phyloP scores from a whole-genome alignment of 2,329 filamentous ascomycete genomes.

The Alternaria viburni region DNA sequence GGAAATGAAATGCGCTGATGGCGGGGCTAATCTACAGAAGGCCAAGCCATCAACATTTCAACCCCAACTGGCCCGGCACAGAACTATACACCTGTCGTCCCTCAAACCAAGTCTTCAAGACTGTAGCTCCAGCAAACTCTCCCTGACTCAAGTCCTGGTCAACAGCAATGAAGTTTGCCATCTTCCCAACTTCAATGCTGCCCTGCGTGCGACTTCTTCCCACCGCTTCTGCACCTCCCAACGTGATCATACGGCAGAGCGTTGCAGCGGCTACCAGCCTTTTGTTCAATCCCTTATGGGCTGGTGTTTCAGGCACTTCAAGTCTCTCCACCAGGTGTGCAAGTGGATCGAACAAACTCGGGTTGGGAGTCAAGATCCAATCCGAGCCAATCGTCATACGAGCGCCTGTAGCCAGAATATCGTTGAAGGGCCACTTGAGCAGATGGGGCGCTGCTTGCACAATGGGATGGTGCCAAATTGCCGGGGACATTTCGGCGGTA shows the following conservation, averaged over 20 bases:
- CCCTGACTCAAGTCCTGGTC: slow-evolving; percentile 38
- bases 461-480: slow-evolving; percentile 1
- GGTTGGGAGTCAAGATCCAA: slow-evolving; percentile 23
- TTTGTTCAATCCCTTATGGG: too few species aligned
- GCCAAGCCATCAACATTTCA: not conserved
- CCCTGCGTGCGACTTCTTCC: slow-evolving; percentile 32
- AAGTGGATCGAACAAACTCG: slow-evolving; percentile 17
- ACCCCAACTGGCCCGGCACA: not conserved
- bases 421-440: slow-evolving; percentile 38
- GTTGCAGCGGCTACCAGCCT: slow-evolving; percentile 5
- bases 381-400: slow-evolving; percentile 43
- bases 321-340: slow-evolving; percentile 16
- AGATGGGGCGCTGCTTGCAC: slow-evolving; percentile 13
- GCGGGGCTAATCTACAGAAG: not conserved
- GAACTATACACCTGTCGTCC: slow-evolving; percentile 1
- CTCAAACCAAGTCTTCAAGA: slow-evolving; percentile 41
- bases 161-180: slow-evolving; percentile 41
- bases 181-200: slow-evolving; percentile 42
- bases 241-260: slow-evolving; percentile 28
- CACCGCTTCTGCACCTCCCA: slow-evolving; percentile 38
- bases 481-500: slow-evolving; percentile 46
- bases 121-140: slow-evolving; percentile 32
- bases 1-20: not conserved
- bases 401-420: slow-evolving; percentile 30
- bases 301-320: too few species aligned